Base-by-base conservation (phyloP, 176 grass and related monocot genomes). In the Cocos nucifera region DNA sequence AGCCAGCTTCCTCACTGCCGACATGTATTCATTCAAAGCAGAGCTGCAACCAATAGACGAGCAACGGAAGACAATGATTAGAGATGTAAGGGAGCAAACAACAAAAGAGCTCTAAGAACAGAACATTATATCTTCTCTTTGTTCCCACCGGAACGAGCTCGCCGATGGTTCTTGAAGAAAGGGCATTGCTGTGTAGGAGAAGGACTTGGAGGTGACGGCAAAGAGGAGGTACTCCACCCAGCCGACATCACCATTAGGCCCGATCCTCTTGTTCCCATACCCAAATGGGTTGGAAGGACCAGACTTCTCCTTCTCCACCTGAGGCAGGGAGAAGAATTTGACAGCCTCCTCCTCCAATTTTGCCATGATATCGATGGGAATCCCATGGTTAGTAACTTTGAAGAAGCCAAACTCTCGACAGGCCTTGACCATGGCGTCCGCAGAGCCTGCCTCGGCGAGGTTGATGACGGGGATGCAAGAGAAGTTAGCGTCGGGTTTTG, bases 191-290 rank as follows among this genome's bases (percentile, higher is more conserved):
- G 25, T 17, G 22, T 8, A 27, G 17, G 57, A 53, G 8, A 5
- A 53, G 6, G 39, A 23, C 22, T 28, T 52, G 14, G 22, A 4
- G 19, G 16, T 29, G 63, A 66, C 17, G 0, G 23, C 15, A 68
- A 95, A 69, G 49, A 95, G 82, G 61, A 95, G 85, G 77, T 95
- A 95, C 79, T 95, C 90, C 22, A 95, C 21, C 90, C 90, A 95
- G 12, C 90, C 90, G 35, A 54, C 62, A 71, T 95, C 85, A 48
- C 90, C 90, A 73, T 95, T 95, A 32, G 51, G 49, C 0, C 85
- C 90, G 62, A 89, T 95, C 28, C 60, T 57, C 63, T 76, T 89
- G 82, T 56, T 95, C 0, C 82, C 82, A 54, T 95, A 95, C 0
- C 90, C 85, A 32, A 89, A 78, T 19, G 82, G 90, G 22, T 75